Percentiles rank a stretch among this genome's conserved stretches.
These are phyloP conservation scores for Chlorencoelia australis DNA, from an alignment of 2,329 filamentous ascomycete species.

Conservation along the genomic window DNA sequence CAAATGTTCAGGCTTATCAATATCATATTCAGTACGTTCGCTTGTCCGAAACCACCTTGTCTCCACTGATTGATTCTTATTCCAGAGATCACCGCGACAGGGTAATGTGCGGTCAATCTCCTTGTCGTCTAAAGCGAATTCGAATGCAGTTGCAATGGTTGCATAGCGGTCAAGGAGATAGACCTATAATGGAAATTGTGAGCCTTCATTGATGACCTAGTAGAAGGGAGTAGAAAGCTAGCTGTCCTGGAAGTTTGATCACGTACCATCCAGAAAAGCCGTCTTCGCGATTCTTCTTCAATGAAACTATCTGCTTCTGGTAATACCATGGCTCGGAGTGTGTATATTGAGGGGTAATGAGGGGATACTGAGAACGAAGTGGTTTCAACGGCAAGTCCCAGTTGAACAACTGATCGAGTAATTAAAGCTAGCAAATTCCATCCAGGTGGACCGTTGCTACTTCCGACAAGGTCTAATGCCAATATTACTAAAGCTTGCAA, in stretches of 20 bases:
- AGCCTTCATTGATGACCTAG: too few species aligned
- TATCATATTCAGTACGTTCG: slow-evolving; percentile 46
- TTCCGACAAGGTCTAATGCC: slow-evolving; percentile 74
- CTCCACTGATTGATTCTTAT: slow-evolving; percentile 73
- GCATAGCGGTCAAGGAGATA: slow-evolving; percentile 85
- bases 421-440: slow-evolving; percentile 90
- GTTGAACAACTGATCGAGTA: slow-evolving; percentile 76
- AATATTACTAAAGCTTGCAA: slow-evolving; percentile 82
- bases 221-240: too few species aligned
- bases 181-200: too few species aligned
- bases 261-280: slow-evolving; percentile 95
- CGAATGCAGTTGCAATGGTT: slow-evolving; percentile 83
- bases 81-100: slow-evolving; percentile 78
- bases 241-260: too few species aligned
- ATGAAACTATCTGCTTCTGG: slow-evolving; percentile 78
- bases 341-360: slow-evolving; percentile 78
- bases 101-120: slow-evolving; percentile 83
- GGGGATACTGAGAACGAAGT: slow-evolving; percentile 72
- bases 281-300: slow-evolving; percentile 75
- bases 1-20: slow-evolving; percentile 67
- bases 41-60: slow-evolving; percentile 68
- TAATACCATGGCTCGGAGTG: slow-evolving; percentile 72
- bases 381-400: slow-evolving; percentile 74
- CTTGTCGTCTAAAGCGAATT: slow-evolving; percentile 80
- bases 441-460: slow-evolving; percentile 79